Evolutionary conservation across 1,284 basidiomycete species (phyloP), one percentile per base, ranked within the genome.

Genomic region (Ustanciosporium gigantosporum): DNA sequence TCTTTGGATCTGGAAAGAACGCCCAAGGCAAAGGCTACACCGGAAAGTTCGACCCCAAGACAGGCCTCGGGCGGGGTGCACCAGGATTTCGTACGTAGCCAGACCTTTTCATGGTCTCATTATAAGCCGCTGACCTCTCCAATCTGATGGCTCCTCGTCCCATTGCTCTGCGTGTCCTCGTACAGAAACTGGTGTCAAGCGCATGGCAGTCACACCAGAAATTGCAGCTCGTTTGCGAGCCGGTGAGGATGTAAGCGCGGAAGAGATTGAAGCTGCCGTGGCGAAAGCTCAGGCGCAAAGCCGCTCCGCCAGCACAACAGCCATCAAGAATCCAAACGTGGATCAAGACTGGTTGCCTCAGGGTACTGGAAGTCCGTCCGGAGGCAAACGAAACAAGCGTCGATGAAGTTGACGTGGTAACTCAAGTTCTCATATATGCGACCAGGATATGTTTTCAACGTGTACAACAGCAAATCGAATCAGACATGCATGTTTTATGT

Each of bases 211-310:
- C 8, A 68, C 72, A 15, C 64, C 72, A 4, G 67, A 70, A 44
- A 66, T 74, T 25, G 68, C 72, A 5, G 72, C 69, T 5, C 40
- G 72, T 19, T 66, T 74, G 49, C 67, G 72, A 2, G 68, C 67
- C 14, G 72, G 72, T 36, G 72, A 74, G 50, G 52, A 72, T 32
- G 72, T 74, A 0, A 49, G 55, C 6, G 53, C 66, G 8, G 72
- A 74, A 29, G 70, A 74, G 43, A 73, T 74, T 35, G 69, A 70
- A 25, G 57, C 51, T 9, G 59, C 69, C 2, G 27, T 66, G 0
- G 57, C 62, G 4, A 44, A 52, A 31, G 57, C 55, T 21, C 53
- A 61, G 31, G 41, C 62, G 23, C 42, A 46, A n/a, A 37, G 31
- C 15, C 24, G 45, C 20, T 15, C 31, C 4, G 17, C 37, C 24